Percentiles rank a stretch among this genome's conserved stretches.
phyloP scores from a whole-genome alignment of 495 filamentous ascomycete species.

The Elasticomyces elasticus region DNA sequence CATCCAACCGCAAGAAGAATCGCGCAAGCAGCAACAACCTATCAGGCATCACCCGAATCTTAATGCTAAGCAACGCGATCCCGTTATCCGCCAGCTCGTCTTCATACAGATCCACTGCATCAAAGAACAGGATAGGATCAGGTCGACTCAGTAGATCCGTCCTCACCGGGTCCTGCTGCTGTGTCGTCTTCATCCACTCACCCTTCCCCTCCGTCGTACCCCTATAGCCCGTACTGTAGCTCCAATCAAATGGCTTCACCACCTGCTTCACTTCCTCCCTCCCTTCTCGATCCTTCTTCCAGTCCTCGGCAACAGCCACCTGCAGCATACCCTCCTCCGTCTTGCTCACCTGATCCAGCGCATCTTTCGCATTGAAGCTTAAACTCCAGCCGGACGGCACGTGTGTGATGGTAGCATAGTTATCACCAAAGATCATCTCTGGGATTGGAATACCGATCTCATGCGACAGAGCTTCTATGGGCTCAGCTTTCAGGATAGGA shows the following conservation, averaged over 20 bases:
- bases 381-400: slow-evolving; percentile 58
- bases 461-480: slow-evolving; percentile 76
- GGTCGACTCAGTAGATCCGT: slow-evolving; percentile 71
- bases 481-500: slow-evolving; percentile 80
- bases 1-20: slow-evolving; percentile 90
- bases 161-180: slow-evolving; percentile 46
- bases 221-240: slow-evolving; percentile 77
- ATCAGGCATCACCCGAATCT: slow-evolving; percentile 83
- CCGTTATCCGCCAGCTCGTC: slow-evolving; percentile 97
- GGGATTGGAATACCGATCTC: slow-evolving; percentile 76
- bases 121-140: slow-evolving; percentile 90
- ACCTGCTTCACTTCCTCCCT: slow-evolving; percentile 86
- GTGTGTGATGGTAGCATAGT: slow-evolving; percentile 66
- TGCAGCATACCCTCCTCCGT: slow-evolving; percentile 80
- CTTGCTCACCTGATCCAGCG: slow-evolving; percentile 85
- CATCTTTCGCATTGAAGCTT: slow-evolving; percentile 73
- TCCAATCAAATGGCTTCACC: slow-evolving; percentile 96
- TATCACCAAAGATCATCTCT: slow-evolving; percentile 99
- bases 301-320: slow-evolving; percentile 84
- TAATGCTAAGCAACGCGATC: slow-evolving; percentile 75
- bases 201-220: slow-evolving; percentile 43
- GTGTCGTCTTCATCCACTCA: slow-evolving; percentile 8
- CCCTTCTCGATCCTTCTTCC: slow-evolving; percentile 71
- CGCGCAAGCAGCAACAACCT: slow-evolving; percentile 72
- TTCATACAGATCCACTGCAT: slow-evolving; percentile 91